Evolutionary conservation across 2,329 filamentous ascomycete species (phyloP).

Genomic region (Hortaea werneckii): DNA sequence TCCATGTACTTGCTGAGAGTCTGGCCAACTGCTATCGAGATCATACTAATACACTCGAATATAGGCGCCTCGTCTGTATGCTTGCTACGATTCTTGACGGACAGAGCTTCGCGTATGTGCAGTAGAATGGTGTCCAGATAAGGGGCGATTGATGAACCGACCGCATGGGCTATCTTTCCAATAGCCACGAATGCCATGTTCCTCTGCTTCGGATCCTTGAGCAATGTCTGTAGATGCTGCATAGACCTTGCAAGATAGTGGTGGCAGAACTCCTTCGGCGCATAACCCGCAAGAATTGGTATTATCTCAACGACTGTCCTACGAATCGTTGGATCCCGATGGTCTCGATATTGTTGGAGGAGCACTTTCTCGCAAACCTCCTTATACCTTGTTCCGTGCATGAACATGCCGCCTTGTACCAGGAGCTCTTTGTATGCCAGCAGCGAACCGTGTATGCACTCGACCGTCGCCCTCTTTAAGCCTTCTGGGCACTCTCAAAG

Average conservation of each 20-base stretch:
- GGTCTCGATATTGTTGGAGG: conserved; percentile 67
- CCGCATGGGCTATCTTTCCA: conserved; percentile 89
- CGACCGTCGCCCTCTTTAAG: conserved; percentile 69
- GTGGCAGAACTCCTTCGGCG: conserved; percentile 78
- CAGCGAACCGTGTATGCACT: conserved; percentile 87
- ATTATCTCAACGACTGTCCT: conserved; percentile 86
- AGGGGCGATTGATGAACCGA: conserved; percentile 87
- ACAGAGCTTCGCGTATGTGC: conserved; percentile 84
- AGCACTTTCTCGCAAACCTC: conserved; percentile 89
- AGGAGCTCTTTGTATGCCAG: conserved; percentile 87
- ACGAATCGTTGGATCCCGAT: conserved; percentile 76
- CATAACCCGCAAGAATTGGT: conserved; percentile 84
- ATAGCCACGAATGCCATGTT: conserved; percentile 94
- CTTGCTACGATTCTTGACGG: conserved; percentile 61
- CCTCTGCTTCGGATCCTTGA: conserved; percentile 89
- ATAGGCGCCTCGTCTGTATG: conserved; percentile 60
- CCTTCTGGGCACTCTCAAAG: conserved; percentile 76
- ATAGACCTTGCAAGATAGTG: conserved; percentile 91
- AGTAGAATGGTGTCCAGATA: conserved; percentile 92
- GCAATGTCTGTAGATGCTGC: conserved; percentile 85
- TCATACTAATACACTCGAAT: conserved; percentile 94
- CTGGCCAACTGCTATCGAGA: conserved; percentile 90
- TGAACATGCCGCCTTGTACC: conserved; percentile 95
- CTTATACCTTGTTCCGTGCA: conserved; percentile 80
- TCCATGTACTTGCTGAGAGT: conserved; percentile 98